phyloP scores from a whole-genome alignment of 768 basidiomycete genomes.

The Ephemerocybe angulata region DNA sequence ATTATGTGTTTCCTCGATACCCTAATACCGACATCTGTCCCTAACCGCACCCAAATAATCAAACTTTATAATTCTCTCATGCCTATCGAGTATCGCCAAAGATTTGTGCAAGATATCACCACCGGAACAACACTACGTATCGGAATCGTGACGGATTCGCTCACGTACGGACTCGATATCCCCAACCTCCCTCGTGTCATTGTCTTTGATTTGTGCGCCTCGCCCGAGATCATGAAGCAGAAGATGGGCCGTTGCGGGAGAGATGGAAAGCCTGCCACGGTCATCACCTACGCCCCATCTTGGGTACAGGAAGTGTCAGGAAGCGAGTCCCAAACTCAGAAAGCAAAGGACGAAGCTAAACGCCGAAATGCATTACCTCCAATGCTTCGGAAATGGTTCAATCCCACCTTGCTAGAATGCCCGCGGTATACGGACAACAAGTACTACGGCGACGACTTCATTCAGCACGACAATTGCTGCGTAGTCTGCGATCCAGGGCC shows the following conservation, averaged over 20 bases:
- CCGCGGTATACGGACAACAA: neutral
- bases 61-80: too few species aligned
- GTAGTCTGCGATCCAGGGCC: neutral
- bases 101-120: too few species aligned
- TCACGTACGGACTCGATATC: too few species aligned
- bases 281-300: neutral
- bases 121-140: too few species aligned
- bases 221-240: too few species aligned
- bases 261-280: neutral
- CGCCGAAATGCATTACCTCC: neutral
- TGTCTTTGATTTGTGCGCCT: too few species aligned
- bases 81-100: too few species aligned
- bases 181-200: too few species aligned
- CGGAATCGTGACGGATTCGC: too few species aligned
- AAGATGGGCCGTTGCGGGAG: neutral
- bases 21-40: too few species aligned
- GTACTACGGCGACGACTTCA: neutral
- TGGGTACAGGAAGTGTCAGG: neutral
- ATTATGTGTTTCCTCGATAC: too few species aligned
- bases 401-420: neutral
- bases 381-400: neutral
- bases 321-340: neutral
- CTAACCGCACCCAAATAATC: too few species aligned
- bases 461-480: neutral
- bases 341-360: neutral